Base-by-base conservation (phyloP, 2,329 filamentous ascomycete genomes). In the Tolypocladium inflatum region DNA sequence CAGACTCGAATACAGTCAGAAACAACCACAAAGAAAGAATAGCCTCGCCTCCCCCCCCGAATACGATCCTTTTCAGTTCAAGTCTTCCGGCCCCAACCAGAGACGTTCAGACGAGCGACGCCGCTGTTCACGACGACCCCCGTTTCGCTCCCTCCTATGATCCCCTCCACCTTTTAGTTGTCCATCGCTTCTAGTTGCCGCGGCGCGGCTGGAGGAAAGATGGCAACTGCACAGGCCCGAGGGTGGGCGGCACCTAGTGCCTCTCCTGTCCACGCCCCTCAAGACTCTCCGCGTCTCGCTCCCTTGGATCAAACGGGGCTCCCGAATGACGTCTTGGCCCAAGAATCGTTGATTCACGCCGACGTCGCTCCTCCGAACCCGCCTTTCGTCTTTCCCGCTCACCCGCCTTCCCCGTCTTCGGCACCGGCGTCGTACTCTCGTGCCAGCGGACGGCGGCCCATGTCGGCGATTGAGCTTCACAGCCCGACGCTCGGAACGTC, bases 321-420 rank as follows among this genome's bases (percentile, higher is more conserved):
- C 9, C 38, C 50, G 11, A 43, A 35, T 11, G 11, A 38, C 17
- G 30, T 8, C 13, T 35, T 52, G 33, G 35, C 41, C 23, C 45
- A 54, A 15, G 55, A 67, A 17, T 41, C 58, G 1, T 59, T 56
- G 9, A 45, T 57, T n/a, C 58, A 54, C 30, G 55, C 59, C 55
- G 60, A 64, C 37, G 51, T 63, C 11, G 80, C 81, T 56, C 76
- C 76, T 55, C 84, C 84, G 53, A 88, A 88, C 56, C 85, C 86
- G 37, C 80, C 79, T 7, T 88, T 88, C 65, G 78, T 84, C 58
- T 88, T 88, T 64, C 86, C 85, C 1, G 71, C 76, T 26, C 71
- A 74, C 52, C 72, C 78, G 9, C 69, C 79, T 1, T 74, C 65
- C 3, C 61, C 80, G 8, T 73, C 75, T 23, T 77, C 79, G 2